Conservation (phyloP, 129 eudicot species). For the Gnaphalium uliginosum region DNA sequence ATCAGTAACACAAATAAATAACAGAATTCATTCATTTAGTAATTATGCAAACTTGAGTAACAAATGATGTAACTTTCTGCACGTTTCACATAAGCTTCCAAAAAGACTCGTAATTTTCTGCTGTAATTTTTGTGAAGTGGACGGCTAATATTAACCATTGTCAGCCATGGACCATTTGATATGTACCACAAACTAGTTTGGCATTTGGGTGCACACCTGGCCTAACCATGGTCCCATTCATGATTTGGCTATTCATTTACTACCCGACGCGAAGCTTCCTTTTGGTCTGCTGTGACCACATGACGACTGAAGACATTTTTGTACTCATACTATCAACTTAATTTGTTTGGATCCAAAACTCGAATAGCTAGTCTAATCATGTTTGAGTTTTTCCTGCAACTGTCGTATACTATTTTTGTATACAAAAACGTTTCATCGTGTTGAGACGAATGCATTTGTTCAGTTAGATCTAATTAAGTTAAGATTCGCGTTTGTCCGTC, state of each 20-base stretch:
- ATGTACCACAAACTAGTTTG: slow-evolving; percentile 21
- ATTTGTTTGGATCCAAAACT: background rate
- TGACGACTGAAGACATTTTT: slow-evolving; percentile 6
- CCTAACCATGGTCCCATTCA: slow-evolving; percentile 28
- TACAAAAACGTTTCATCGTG: background rate
- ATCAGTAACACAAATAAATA: too few species aligned
- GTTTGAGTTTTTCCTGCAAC: background rate
- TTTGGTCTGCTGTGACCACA: slow-evolving; percentile 16
- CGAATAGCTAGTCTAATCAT: background rate
- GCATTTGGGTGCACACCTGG: slow-evolving; percentile 15
- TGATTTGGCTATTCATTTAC: slow-evolving; percentile 13
- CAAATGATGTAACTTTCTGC: too few species aligned
- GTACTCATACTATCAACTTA: slow-evolving; percentile 7
- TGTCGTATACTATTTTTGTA: background rate
- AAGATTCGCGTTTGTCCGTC: background rate
- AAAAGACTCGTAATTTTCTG: background rate
- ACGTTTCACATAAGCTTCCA: too few species aligned
- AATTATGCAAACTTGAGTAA: too few species aligned
- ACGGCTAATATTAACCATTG: background rate
- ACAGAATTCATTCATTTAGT: too few species aligned
- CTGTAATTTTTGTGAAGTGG: background rate
- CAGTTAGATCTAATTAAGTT: background rate
- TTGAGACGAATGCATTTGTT: background rate
- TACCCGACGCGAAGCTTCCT: slow-evolving; percentile 32
- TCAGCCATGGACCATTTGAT: slow-evolving; percentile 14